These are phyloP conservation scores for Selaginella tamariscina DNA, from an alignment of 75 land plant species.

Conservation along the genomic window DNA sequence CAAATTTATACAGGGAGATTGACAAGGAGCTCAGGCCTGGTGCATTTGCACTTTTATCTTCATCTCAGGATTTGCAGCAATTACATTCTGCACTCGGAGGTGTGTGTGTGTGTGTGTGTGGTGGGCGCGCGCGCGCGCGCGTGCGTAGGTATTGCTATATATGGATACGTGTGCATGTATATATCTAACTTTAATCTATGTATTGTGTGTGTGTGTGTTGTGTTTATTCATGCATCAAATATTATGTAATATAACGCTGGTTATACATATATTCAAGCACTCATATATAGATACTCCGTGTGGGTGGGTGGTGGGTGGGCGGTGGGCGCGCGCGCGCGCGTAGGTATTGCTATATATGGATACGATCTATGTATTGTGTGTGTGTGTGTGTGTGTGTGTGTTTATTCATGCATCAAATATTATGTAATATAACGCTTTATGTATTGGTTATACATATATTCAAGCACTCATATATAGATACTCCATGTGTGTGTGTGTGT, in stretches of 20 bases:
- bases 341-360: conserved; percentile 9
- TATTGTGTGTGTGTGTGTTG: conserved; percentile 34
- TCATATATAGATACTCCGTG: background rate
- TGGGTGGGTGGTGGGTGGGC: conserved; percentile 19
- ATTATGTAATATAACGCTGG: conserved; percentile 32
- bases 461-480: background rate
- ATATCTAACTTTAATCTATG: conserved; percentile 35
- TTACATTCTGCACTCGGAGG: conserved; percentile 81
- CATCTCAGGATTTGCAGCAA: conserved; percentile 64
- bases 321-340: no score
- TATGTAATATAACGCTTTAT: conserved; percentile 31
- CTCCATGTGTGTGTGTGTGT: background rate
- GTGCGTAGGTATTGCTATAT: conserved; percentile 12
- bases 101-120: conserved; percentile 26
- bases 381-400: background rate
- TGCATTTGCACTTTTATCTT: conserved; percentile 73
- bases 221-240: conserved; percentile 27
- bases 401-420: conserved; percentile 26
- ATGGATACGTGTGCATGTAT: conserved; percentile 15
- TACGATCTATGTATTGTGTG: background rate
- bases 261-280: conserved; percentile 2
- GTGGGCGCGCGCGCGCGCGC: conserved; percentile 48
- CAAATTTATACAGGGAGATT: conserved; percentile 51
- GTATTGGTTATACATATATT: conserved; percentile 21
- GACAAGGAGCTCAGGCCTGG: conserved; percentile 77